These are phyloP conservation scores for Coniochaeta ligniaria DNA, from an alignment of 2,329 filamentous ascomycete genomes.

Conservation along the genomic window DNA sequence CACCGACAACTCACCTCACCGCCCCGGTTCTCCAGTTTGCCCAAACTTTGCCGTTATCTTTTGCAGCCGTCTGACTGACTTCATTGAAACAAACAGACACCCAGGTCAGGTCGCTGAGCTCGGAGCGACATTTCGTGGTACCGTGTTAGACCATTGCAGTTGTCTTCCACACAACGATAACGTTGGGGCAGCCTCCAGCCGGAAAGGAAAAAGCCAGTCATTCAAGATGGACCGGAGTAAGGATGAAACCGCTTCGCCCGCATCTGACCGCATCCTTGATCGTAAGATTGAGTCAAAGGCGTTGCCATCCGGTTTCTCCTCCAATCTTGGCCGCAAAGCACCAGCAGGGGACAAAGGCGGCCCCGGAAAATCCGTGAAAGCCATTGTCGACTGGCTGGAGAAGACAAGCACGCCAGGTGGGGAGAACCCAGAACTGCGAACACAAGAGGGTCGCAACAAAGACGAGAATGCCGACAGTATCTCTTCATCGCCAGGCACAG, in stretches of 20 bases:
- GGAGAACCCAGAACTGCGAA: slow-evolving; percentile 4
- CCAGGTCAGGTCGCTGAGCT: background rate
- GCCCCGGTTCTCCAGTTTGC: background rate
- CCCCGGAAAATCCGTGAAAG: slow-evolving; percentile 17
- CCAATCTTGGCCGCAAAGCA: slow-evolving; percentile 16
- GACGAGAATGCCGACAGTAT: background rate
- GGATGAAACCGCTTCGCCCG: background rate
- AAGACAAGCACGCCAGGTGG: slow-evolving; percentile 4
- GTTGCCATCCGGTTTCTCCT: slow-evolving; percentile 20
- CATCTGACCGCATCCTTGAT: slow-evolving; percentile 11
- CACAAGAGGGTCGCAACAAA: slow-evolving; percentile 4
- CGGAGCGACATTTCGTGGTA: background rate
- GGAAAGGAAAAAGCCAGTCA: background rate
- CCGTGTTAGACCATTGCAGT: background rate
- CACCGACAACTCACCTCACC: background rate
- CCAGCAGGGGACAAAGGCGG: slow-evolving; percentile 4
- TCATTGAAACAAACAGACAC: background rate
- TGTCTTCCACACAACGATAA: background rate
- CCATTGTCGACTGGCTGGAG: slow-evolving; percentile 24
- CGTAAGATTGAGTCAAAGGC: slow-evolving; percentile 14
- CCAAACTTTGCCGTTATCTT: background rate
- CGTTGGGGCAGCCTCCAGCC: background rate
- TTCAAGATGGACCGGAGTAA: background rate
- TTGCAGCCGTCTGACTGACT: background rate
- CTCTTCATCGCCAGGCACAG: background rate